Conservation (phyloP, 2,329 filamentous ascomycete genomes). For the Macrophomina pseudophaseolina region DNA sequence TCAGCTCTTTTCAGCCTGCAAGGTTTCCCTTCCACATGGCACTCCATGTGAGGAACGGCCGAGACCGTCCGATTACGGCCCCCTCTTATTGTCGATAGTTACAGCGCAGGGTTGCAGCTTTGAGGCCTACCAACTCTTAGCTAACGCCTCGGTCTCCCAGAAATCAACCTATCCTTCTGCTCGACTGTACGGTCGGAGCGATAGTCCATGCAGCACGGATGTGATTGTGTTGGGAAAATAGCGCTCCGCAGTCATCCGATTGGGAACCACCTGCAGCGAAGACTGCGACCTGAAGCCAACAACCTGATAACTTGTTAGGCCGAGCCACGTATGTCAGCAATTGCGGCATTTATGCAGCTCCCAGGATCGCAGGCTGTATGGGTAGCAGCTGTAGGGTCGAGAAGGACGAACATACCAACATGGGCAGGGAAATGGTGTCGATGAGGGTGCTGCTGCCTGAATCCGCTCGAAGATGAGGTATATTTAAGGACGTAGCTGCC, state of each 20-base stretch:
- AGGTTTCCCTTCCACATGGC: no score
- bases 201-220: background rate
- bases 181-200: background rate
- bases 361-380: background rate
- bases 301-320: background rate
- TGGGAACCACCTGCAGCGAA: no score
- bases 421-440: background rate
- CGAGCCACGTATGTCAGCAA: background rate
- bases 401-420: background rate
- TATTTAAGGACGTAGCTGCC: background rate
- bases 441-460: background rate
- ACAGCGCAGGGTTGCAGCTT: background rate
- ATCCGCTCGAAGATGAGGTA: background rate
- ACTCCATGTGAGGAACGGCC: no score
- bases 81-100: background rate
- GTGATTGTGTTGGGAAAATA: no score
- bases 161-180: background rate
- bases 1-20: no score
- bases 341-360: conserved; percentile 3
- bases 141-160: background rate
- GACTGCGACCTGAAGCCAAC: background rate
- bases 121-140: background rate
- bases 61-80: no score
- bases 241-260: no score
- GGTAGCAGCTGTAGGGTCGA: background rate